Base-by-base conservation (phyloP, 2,329 filamentous ascomycete genomes). In the Alternaria incomplexa region DNA sequence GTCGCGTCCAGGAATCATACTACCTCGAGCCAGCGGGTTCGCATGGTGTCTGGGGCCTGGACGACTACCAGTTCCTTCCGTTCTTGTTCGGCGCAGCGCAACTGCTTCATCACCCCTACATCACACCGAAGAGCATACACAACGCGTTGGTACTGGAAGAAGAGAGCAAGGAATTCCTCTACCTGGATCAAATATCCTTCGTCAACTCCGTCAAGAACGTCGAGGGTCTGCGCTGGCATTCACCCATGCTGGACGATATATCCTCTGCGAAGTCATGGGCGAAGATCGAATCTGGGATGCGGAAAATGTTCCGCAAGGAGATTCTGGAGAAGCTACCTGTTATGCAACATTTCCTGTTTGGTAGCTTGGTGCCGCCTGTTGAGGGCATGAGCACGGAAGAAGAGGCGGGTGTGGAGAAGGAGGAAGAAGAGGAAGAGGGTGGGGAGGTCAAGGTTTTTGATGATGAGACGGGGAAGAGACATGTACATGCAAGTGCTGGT, bases 291-390 rank as follows among this genome's bases (percentile, higher is more conserved):
- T 91, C 86, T 25, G 96, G 96, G 7, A 98, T 99, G 96, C 88
- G 92, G 64, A 92, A 93, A 70, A 99, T 99, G 96, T 98, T 98
- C 76, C 86, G 95, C 55, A 92, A 90, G 44, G 96, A 99, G 80
- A 95, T 99, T 1, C 81, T 99, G 55, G 90, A 91, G 30, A 99
- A 99, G 81, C 79, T 99, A 58, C 96, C 96, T 1, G 95, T 99
- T 46, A 98, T 98, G 93, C 96, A 99, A 81, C 96, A 99, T 79
- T 99, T 99, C 73, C 77, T 99, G 58, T 99, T 99, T 75, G 96
- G 96, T 1, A 91, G 89, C 9, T 81, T 99, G 54, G 85, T 99
- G 2, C 90, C 93, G 0, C 93, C 95, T 0, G 88, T 85, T 0
- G 88, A 93, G 22, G 92, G 88, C 1, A 98, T 99, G 96, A 91